Base-by-base conservation (phyloP, 768 basidiomycete genomes). In the Collybiopsis luxurians region DNA sequence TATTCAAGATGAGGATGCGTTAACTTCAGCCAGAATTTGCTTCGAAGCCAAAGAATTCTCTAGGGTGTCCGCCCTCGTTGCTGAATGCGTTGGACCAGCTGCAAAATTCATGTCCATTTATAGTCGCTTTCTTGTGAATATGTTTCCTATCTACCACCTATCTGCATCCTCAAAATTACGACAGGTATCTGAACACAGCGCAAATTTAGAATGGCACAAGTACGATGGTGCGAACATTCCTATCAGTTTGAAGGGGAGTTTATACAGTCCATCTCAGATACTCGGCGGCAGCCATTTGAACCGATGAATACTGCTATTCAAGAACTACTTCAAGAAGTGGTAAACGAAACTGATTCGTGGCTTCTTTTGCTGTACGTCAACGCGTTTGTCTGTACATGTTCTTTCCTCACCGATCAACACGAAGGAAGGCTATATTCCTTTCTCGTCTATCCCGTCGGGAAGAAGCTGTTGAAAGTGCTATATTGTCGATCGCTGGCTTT, bases 161-260 rank as follows among this genome's bases (percentile, higher is more conserved):
- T 27, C 24, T 51, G 4, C 36, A 24, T 40, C 5, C n/a, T 24
- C 4, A 12, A 10, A n/a, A 34, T 15, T 24, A 36, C 34, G 40
- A 24, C 63, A 96, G 95, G 86, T 87, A 12, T 84, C 85, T 56
- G 95, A 98, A 74, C 89, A 89, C 66, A 84, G 83, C 61, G 85
- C 91, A 1, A 80, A 89, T 63, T 80, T 89, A 63, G 86, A 90
- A 57, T 94, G 92, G 91, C 90, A 93, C 73, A 86, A 86, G 72
- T 76, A 87, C 62, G 82, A 90, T 64, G 84, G 92, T 88, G 60
- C 60, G 85, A 76, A 31, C 24, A 28, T 36, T 47, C n/a, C 34
- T 17, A 39, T 23, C 19, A 27, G 4, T 6, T 17, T 39, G 17
- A 44, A 23, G 34, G 34, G 44, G 15, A 31, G 7, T 31, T 53